Evolutionary conservation across 1,284 basidiomycete species (phyloP).

Genomic region (Mycena sp.): DNA sequence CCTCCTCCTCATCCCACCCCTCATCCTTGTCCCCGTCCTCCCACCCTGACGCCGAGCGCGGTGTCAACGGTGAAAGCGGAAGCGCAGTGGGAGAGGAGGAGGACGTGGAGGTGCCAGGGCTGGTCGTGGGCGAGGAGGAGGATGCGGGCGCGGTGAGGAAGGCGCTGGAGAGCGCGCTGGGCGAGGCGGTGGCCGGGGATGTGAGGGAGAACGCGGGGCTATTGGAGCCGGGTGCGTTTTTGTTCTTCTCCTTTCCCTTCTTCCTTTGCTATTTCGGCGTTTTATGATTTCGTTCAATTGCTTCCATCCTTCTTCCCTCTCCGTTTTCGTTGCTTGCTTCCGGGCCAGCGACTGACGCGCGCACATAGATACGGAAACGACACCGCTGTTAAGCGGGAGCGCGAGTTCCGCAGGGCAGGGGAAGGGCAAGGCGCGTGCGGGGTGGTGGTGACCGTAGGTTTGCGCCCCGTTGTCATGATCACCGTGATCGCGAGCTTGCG

Average conservation of each 20-base stretch:
- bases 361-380: conserved; percentile 1
- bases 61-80: background rate
- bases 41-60: too few species aligned
- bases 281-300: too few species aligned
- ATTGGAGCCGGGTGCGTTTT: too few species aligned
- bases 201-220: conserved; percentile 24
- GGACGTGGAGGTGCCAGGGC: conserved; percentile 34
- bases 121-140: conserved; percentile 35
- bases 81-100: conserved; percentile 21
- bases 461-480: too few species aligned
- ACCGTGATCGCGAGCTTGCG: too few species aligned
- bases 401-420: background rate
- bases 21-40: background rate
- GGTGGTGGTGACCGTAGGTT: conserved; percentile 25
- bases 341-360: too few species aligned
- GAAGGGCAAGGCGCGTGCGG: conserved; percentile 15
- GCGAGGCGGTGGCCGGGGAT: conserved; percentile 37
- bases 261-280: too few species aligned
- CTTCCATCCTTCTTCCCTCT: too few species aligned
- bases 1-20: background rate
- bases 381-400: conserved; percentile 8
- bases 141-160: conserved; percentile 32
- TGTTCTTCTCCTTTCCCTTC: too few species aligned
- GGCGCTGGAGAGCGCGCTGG: conserved; percentile 36
- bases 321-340: too few species aligned